Percentiles rank a stretch among this genome's conserved stretches.
Evolutionary conservation across 2,329 filamentous ascomycete species (phyloP).

Genomic region (Dothideomycetes sp.): DNA sequence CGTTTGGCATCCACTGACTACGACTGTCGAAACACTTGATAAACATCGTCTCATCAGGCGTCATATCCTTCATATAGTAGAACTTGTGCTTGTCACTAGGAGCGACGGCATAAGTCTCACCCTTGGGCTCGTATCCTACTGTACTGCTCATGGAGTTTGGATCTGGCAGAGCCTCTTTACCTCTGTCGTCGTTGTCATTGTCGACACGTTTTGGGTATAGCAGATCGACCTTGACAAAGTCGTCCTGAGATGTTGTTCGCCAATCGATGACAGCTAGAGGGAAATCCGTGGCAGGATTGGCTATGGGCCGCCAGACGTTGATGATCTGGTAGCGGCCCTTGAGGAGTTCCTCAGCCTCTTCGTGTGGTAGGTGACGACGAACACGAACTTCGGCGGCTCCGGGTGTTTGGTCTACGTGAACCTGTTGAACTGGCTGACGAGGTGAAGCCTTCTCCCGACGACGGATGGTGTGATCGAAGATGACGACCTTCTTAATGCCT

Average conservation of each 20-base stretch:
- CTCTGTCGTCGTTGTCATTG: constrained; percentile 40
- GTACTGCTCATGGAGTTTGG: constrained; percentile 38
- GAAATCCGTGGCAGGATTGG: constrained; percentile 53
- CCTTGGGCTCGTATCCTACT: constrained; percentile 52
- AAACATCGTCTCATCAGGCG: constrained; percentile 44
- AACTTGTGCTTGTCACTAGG: constrained; percentile 51
- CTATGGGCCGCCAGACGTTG: constrained; percentile 63
- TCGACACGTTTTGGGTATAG: constrained; percentile 47
- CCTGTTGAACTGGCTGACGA: constrained; percentile 57
- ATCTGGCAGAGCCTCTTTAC: constrained; percentile 49
- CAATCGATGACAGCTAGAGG: constrained; percentile 63
- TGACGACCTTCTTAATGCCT: constrained; percentile 51
- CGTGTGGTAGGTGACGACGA: constrained; percentile 47
- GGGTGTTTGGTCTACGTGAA: constrained; percentile 65
- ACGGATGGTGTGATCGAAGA: constrained; percentile 66
- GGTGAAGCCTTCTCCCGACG: constrained; percentile 44
- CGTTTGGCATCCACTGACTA: constrained; percentile 33
- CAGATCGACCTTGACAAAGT: constrained; percentile 53
- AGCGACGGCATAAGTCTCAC: constrained; percentile 54
- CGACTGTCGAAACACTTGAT: constrained; percentile 42
- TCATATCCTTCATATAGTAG: constrained; percentile 62
- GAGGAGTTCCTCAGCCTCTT: constrained; percentile 49
- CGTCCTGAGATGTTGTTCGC: constrained; percentile 45
- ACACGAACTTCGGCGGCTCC: constrained; percentile 53
- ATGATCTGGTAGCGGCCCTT: constrained; percentile 56